Evolutionary conservation across 1,284 basidiomycete species (phyloP).

Genomic region (Pseudozyma tsukubaensis): DNA sequence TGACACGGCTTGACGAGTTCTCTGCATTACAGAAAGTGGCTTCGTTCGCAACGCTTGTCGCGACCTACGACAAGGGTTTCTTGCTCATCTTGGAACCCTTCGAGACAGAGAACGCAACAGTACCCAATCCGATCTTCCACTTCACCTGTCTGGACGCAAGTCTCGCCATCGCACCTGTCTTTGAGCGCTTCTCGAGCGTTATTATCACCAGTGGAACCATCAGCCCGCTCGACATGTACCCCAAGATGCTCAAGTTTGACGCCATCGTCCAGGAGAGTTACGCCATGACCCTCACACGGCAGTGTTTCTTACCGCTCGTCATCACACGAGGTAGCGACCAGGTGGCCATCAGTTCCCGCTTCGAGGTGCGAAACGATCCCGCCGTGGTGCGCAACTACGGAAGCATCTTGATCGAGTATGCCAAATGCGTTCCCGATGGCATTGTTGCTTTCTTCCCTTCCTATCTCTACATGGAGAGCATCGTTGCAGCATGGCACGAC

Average conservation of each 20-base stretch:
- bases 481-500: conserved; percentile 99
- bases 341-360: conserved; percentile 97
- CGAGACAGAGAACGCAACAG: conserved; percentile 97
- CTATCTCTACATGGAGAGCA: conserved; percentile 99
- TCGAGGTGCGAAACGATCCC: conserved; percentile 98
- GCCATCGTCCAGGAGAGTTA: conserved; percentile 97
- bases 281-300: conserved; percentile 95
- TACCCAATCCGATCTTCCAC: conserved; percentile 98
- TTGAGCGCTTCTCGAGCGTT: conserved; percentile 97
- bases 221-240: conserved; percentile 99
- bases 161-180: conserved; percentile 95
- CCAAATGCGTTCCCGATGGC: conserved; percentile 97
- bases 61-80: conserved; percentile 99
- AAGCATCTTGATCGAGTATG: conserved; percentile 96
- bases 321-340: conserved; percentile 98
- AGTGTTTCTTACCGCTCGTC: conserved; percentile 97
- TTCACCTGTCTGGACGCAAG: conserved; percentile 98
- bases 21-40: conserved; percentile 94
- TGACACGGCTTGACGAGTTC: conserved; percentile 91
- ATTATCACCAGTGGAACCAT: conserved; percentile 99
- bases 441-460: conserved; percentile 99
- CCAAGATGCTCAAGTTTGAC: conserved; percentile 98
- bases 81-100: conserved; percentile 97
- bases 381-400: conserved; percentile 99
- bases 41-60: conserved; percentile 93